These are phyloP conservation scores for Eremothecium coryli DNA, from an alignment of 1,139 yeast genomes.

Conservation along the genomic window DNA sequence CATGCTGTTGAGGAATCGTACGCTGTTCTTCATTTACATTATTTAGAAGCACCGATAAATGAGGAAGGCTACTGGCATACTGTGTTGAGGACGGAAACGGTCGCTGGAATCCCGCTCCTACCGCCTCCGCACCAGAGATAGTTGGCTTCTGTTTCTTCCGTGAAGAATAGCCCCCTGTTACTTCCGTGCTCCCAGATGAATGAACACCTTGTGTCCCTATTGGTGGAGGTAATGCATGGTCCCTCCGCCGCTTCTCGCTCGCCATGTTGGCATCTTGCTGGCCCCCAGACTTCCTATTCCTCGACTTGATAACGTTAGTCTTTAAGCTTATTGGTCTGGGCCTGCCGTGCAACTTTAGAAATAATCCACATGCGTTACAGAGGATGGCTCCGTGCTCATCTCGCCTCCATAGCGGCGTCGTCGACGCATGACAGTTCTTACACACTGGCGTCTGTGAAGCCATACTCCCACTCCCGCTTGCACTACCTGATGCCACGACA, in stretches of 20 bases:
- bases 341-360: conserved; percentile 81
- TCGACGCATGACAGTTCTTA: conserved; percentile 83
- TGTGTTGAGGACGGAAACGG: background rate
- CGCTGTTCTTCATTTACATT: background rate
- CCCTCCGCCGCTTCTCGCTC: conserved; percentile 13
- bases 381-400: conserved; percentile 89
- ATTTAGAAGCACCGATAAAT: background rate
- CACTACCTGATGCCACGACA: background rate
- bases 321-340: conserved; percentile 86
- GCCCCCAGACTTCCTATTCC: conserved; percentile 52
- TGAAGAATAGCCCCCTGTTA: background rate
- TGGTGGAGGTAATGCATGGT: conserved; percentile 2
- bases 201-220: background rate
- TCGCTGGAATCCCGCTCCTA: background rate
- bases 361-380: conserved; percentile 93
- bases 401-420: conserved; percentile 92
- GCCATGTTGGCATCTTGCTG: conserved; percentile 19
- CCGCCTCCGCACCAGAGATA: too few species aligned
- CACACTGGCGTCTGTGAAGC: conserved; percentile 46
- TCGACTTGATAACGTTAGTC: conserved; percentile 83
- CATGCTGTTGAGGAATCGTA: background rate
- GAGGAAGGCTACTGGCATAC: background rate
- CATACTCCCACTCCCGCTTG: conserved; percentile 5
- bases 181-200: background rate
- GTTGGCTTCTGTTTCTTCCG: too few species aligned